These are phyloP conservation scores for Pichia cactophila DNA, from an alignment of 1,139 yeast genomes.

Conservation along the genomic window DNA sequence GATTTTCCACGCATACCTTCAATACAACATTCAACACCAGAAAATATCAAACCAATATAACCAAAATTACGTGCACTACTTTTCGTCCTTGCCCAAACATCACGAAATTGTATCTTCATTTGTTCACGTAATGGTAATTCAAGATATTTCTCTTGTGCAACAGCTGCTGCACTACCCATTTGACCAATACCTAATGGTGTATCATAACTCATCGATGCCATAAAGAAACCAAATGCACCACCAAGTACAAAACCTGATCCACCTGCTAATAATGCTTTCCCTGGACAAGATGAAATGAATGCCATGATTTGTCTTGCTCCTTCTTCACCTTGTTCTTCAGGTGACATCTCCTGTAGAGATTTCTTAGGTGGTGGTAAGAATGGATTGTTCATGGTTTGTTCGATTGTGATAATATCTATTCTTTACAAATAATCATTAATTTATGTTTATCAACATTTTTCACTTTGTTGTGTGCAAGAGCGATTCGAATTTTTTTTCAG, in stretches of 20 bases:
- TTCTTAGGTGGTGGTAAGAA: slow-evolving; percentile 33
- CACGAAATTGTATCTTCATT: slow-evolving; percentile 82
- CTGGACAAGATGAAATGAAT: slow-evolving; percentile 91
- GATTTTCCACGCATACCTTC: slow-evolving; percentile 85
- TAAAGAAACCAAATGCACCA: slow-evolving; percentile 91
- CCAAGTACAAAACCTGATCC: slow-evolving; percentile 93
- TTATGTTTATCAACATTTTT: neutral
- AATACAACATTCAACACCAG: slow-evolving; percentile 91
- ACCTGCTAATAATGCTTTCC: slow-evolving; percentile 86
- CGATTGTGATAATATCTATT: too few species aligned
- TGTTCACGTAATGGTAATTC: slow-evolving; percentile 91
- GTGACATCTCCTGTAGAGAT: slow-evolving; percentile 64
- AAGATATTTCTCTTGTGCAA: slow-evolving; percentile 35
- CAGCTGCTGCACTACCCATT: slow-evolving; percentile 24
- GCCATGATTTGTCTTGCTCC: slow-evolving; percentile 83
- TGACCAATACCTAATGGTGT: slow-evolving; percentile 59
- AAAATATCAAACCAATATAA: slow-evolving; percentile 83
- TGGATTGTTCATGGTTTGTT: slow-evolving; percentile 24
- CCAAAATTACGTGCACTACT: slow-evolving; percentile 92
- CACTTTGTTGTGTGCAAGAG: too few species aligned
- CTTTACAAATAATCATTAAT: too few species aligned
- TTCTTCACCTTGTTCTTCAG: slow-evolving; percentile 86
- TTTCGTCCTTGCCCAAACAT: slow-evolving; percentile 84
- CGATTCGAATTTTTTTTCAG: neutral
- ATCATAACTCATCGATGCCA: slow-evolving; percentile 88